Conservation (phyloP, 2,329 filamentous ascomycete genomes). For the Aspergillus clavatus region DNA sequence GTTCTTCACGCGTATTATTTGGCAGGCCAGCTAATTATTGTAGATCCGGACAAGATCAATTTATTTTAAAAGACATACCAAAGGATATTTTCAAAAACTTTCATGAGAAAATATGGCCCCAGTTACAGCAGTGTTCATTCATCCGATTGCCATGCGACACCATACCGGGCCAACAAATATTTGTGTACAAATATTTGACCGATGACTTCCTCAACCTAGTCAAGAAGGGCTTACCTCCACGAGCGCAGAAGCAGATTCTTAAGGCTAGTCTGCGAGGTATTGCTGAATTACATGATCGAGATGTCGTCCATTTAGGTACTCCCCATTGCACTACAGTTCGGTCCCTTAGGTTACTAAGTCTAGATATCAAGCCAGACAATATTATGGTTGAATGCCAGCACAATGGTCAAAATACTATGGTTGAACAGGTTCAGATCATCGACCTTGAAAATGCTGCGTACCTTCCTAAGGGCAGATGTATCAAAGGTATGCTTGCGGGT, state of each 20-base stretch:
- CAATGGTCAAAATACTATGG: constrained; percentile 6
- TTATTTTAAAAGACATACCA: constrained; percentile 24
- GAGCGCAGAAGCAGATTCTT: constrained; percentile 41
- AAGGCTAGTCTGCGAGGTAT: constrained; percentile 39
- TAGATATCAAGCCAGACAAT: constrained; percentile 38
- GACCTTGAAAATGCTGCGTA: constrained; percentile 33
- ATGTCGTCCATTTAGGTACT: constrained; percentile 30
- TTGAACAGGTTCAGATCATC: constrained; percentile 24
- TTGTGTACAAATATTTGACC: constrained; percentile 44
- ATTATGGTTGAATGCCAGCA: constrained; percentile 31
- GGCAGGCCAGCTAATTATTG: neutral
- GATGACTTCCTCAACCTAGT: constrained; percentile 42
- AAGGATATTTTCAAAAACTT: constrained; percentile 21
- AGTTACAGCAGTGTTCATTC: constrained; percentile 31
- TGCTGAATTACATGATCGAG: constrained; percentile 29
- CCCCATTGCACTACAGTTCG: neutral
- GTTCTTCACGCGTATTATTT: constrained; percentile 4
- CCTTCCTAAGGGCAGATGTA: constrained; percentile 26
- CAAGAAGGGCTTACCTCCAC: constrained; percentile 37
- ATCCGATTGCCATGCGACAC: constrained; percentile 39
- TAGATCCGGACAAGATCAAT: constrained; percentile 19
- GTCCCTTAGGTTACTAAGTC: constrained; percentile 1
- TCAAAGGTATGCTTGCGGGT: constrained; percentile 24
- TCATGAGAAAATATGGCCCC: constrained; percentile 19
- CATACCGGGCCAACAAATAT: constrained; percentile 42